Evolutionary conservation across 139 green algal species (phyloP).

Genomic region (Spirogloea muscicola): DNA sequence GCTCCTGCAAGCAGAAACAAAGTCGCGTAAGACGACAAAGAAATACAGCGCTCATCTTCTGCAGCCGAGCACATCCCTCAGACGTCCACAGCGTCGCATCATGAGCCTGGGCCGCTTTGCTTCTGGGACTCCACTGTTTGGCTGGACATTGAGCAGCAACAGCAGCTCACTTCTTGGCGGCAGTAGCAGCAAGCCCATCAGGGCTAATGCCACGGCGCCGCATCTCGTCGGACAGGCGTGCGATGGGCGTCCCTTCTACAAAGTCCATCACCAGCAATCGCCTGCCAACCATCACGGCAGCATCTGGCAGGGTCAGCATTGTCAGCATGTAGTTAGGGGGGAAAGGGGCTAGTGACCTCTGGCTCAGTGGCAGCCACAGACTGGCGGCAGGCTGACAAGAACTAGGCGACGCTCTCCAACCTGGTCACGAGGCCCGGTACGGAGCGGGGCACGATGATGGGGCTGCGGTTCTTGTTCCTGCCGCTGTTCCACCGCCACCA

Average conservation of each 20-base stretch:
- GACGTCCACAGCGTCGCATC: too few species aligned
- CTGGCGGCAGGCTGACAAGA: too few species aligned
- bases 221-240: constrained; percentile 40
- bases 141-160: too few species aligned
- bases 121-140: too few species aligned
- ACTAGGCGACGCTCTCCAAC: too few species aligned
- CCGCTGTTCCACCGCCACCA: not conserved
- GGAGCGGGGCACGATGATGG: constrained; percentile 36
- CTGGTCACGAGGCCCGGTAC: constrained; percentile 30
- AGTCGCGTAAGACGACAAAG: too few species aligned
- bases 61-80: too few species aligned
- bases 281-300: constrained; percentile 10
- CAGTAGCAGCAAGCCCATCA: constrained; percentile 2
- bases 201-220: constrained; percentile 53
- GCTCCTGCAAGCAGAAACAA: constrained; percentile 2
- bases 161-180: constrained; percentile 21
- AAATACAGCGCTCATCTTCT: too few species aligned
- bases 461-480: not conserved
- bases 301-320: not conserved
- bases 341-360: too few species aligned
- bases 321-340: too few species aligned
- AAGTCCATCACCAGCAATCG: constrained; percentile 82
- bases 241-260: constrained; percentile 68
- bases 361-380: too few species aligned
- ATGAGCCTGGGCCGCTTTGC: too few species aligned